Evolutionary conservation across 176 grass and related monocot species (phyloP).

Genomic region (Oryza glumipatula): DNA sequence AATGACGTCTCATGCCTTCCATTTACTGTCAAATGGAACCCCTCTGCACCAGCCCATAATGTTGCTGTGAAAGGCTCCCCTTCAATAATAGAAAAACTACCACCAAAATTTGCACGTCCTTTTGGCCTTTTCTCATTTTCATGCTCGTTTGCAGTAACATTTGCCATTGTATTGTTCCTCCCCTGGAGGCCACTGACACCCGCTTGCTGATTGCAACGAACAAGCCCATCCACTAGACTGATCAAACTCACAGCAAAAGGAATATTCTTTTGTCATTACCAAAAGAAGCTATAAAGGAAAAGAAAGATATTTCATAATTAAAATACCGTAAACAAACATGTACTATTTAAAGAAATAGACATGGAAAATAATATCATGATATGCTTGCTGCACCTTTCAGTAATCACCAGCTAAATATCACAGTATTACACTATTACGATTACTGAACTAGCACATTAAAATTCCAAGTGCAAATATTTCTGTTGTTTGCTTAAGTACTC

Average conservation of each 20-base stretch:
- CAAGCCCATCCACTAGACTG: constrained; percentile 74
- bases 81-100: constrained; percentile 62
- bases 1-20: constrained; percentile 85
- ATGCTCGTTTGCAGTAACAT: constrained; percentile 48
- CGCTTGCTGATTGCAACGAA: constrained; percentile 78
- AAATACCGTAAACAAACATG: background rate
- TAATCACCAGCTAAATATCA: background rate
- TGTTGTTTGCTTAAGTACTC: background rate
- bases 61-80: constrained; percentile 79
- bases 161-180: constrained; percentile 44
- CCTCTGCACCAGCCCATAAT: constrained; percentile 73
- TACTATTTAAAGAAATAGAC: background rate
- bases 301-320: constrained; percentile 16
- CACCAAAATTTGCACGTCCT: constrained; percentile 48
- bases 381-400: background rate
- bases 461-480: constrained; percentile 3
- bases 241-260: constrained; percentile 34
- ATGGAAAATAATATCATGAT: constrained; percentile 2
- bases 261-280: constrained; percentile 30
- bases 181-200: constrained; percentile 30
- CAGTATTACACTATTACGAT: background rate
- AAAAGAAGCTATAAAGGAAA: constrained; percentile 23
- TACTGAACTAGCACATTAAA: constrained; percentile 14
- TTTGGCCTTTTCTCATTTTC: constrained; percentile 45
- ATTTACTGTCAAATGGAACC: constrained; percentile 91